phyloP scores from a whole-genome alignment of 805 yeast species.

The Wickerhamiella australiensis region DNA sequence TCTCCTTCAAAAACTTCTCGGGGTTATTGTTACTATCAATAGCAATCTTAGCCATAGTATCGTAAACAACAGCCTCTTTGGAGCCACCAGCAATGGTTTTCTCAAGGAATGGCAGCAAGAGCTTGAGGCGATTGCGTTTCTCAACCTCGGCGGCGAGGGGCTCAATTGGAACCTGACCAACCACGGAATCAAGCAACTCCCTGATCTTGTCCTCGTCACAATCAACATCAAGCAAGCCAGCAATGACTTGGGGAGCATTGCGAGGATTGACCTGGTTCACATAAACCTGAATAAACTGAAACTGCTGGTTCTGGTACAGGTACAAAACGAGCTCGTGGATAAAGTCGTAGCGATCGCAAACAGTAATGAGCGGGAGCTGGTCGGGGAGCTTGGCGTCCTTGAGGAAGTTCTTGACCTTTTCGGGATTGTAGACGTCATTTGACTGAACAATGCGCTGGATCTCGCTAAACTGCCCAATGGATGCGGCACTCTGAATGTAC shows the following conservation, averaged over 20 bases:
- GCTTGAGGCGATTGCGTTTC: conserved; percentile 85
- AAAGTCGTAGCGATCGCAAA: conserved; percentile 82
- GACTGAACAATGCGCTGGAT: conserved; percentile 93
- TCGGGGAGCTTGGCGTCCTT: conserved; percentile 90
- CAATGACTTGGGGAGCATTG: conserved; percentile 91
- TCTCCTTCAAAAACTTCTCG: conserved; percentile 89
- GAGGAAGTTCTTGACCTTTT: conserved; percentile 91
- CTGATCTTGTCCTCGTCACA: conserved; percentile 86
- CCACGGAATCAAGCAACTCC: conserved; percentile 64
- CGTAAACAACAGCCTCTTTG: conserved; percentile 81
- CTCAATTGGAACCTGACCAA: conserved; percentile 88
- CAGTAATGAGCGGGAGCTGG: conserved; percentile 91
- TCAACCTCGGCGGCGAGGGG: conserved; percentile 90
- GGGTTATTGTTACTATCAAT: conserved; percentile 97
- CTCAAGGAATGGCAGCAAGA: conserved; percentile 86
- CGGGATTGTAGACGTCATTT: conserved; percentile 89
- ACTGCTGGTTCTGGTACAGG: conserved; percentile 88
- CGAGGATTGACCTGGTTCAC: conserved; percentile 96
- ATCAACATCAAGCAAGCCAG: conserved; percentile 92
- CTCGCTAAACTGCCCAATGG: conserved; percentile 79
- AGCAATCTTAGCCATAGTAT: conserved; percentile 93
- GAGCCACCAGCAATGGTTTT: conserved; percentile 70
- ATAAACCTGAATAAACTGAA: conserved; percentile 93
- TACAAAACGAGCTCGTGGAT: conserved; percentile 89
- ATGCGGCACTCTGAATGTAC: conserved; percentile 89